Percentiles rank a stretch among this genome's conserved stretches.
These are phyloP conservation scores for Paraconiothyrium sp. DNA, from an alignment of 2,329 filamentous ascomycete genomes.

Conservation along the genomic window DNA sequence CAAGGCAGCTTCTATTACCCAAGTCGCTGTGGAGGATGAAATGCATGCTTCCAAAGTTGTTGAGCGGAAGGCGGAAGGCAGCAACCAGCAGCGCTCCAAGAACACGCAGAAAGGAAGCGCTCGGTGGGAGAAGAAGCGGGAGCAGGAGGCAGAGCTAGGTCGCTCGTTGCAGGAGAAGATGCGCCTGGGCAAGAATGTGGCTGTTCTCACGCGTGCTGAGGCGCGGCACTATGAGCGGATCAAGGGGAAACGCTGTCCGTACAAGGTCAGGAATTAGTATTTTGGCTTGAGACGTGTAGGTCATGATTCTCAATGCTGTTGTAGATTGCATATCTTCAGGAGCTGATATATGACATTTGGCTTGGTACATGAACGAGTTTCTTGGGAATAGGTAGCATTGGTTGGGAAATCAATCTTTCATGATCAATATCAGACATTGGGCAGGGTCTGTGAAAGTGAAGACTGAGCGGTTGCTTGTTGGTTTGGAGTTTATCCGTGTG, in stretches of 20 bases:
- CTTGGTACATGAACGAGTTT: too few species aligned
- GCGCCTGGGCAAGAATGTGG: slow-evolving; percentile 2
- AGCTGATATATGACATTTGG: too few species aligned
- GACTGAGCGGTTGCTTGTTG: too few species aligned
- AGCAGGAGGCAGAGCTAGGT: slow-evolving; percentile 4
- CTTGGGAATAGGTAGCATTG: too few species aligned
- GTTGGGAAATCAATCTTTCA: too few species aligned
- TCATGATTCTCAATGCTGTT: too few species aligned
- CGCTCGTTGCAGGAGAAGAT: slow-evolving; percentile 10
- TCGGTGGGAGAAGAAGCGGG: background rate
- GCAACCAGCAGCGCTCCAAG: background rate
- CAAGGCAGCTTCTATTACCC: background rate
- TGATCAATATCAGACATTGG: too few species aligned
- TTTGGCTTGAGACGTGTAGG: background rate
- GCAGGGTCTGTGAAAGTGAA: too few species aligned
- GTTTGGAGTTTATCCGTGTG: too few species aligned
- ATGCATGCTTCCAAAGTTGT: background rate
- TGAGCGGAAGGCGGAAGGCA: background rate
- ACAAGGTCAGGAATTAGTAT: background rate
- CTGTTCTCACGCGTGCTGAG: slow-evolving; percentile 10
- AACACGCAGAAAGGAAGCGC: background rate
- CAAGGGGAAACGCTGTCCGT: slow-evolving; percentile 11
- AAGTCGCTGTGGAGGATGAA: background rate
- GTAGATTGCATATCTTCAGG: too few species aligned
- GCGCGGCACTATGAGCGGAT: slow-evolving; percentile 8